Percentiles rank a stretch among this genome's conserved stretches.
Conservation (phyloP, 164 flowering plant species). For the grape (Vitis vinifera) region DNA sequence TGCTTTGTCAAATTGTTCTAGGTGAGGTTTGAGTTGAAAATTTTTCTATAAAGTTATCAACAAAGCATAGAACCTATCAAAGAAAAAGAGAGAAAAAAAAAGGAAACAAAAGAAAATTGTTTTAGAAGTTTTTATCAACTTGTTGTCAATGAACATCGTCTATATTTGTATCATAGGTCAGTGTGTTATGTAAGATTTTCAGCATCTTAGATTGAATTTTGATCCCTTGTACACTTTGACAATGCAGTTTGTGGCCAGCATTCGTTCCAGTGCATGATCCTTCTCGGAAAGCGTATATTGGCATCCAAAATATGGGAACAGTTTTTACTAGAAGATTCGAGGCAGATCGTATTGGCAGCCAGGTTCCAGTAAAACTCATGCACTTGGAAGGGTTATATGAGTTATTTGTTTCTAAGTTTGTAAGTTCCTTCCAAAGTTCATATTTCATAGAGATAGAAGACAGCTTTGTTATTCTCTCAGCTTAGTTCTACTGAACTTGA, state of each 20-base stretch:
- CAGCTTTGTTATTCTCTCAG: not conserved
- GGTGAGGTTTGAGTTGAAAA: slow-evolving; percentile 42
- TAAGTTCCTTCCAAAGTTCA: slow-evolving; percentile 35
- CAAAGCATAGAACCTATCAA: slow-evolving; percentile 1
- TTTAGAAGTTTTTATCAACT: not conserved
- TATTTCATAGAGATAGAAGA: not conserved
- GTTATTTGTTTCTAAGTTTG: slow-evolving; percentile 92
- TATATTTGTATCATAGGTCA: not conserved
- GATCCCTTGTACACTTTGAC: slow-evolving; percentile 3
- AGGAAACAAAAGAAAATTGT: too few relatives aligned
- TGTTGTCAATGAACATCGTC: not conserved
- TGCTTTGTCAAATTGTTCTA: slow-evolving; percentile 86
- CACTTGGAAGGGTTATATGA: slow-evolving; percentile 96
- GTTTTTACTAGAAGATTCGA: slow-evolving; percentile 93
- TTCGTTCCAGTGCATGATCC: slow-evolving; percentile 99
- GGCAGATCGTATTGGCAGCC: slow-evolving; percentile 89
- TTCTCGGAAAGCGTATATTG: slow-evolving; percentile 85
- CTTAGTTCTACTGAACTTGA: not conserved
- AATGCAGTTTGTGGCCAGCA: slow-evolving; percentile 88
- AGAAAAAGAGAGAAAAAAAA: too few relatives aligned
- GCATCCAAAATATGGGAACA: slow-evolving; percentile 95
- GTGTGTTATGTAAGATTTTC: slow-evolving; percentile 2
- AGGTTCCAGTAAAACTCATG: slow-evolving; percentile 93
- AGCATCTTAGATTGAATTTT: slow-evolving; percentile 1
- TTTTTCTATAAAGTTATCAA: not conserved